Conservation (phyloP, 805 yeast genomes). For the Hyphopichia homilentoma region DNA sequence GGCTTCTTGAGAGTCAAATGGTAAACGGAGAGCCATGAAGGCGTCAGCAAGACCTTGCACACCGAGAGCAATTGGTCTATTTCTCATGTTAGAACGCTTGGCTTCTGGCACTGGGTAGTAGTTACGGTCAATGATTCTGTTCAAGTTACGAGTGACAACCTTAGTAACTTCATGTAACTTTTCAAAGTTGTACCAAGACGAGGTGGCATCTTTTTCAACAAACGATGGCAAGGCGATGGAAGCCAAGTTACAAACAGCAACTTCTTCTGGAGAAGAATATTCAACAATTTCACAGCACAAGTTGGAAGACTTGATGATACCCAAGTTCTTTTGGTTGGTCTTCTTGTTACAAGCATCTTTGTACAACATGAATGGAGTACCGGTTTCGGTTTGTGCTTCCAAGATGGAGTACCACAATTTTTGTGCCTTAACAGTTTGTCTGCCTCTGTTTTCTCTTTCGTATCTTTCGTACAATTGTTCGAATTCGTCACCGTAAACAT, state of each 20-base stretch:
- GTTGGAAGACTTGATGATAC: slow-evolving; percentile 57
- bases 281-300: slow-evolving; percentile 64
- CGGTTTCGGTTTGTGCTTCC: slow-evolving; percentile 64
- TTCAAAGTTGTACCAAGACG: slow-evolving; percentile 51
- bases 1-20: slow-evolving; percentile 57
- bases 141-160: slow-evolving; percentile 53
- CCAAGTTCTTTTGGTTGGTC: slow-evolving; percentile 59
- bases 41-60: slow-evolving; percentile 63
- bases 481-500: slow-evolving; percentile 54
- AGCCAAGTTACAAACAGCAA: slow-evolving; percentile 61
- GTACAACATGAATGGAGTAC: slow-evolving; percentile 62
- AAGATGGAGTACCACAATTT: slow-evolving; percentile 58
- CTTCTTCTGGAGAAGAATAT: slow-evolving; percentile 55
- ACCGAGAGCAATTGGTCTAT: slow-evolving; percentile 62
- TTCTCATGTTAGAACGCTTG: slow-evolving; percentile 48
- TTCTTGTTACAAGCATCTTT: slow-evolving; percentile 60
- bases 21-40: slow-evolving; percentile 52
- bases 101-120: slow-evolving; percentile 57
- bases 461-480: slow-evolving; percentile 48
- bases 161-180: slow-evolving; percentile 53
- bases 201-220: slow-evolving; percentile 41
- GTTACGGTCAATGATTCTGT: slow-evolving; percentile 54
- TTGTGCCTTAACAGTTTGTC: slow-evolving; percentile 51
- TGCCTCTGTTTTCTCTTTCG: slow-evolving; percentile 50
- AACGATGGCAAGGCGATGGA: slow-evolving; percentile 57